Percentiles rank a stretch among this genome's conserved stretches.
Conservation (phyloP, 306 rosid genomes). For the Gastrolobium bilobum region DNA sequence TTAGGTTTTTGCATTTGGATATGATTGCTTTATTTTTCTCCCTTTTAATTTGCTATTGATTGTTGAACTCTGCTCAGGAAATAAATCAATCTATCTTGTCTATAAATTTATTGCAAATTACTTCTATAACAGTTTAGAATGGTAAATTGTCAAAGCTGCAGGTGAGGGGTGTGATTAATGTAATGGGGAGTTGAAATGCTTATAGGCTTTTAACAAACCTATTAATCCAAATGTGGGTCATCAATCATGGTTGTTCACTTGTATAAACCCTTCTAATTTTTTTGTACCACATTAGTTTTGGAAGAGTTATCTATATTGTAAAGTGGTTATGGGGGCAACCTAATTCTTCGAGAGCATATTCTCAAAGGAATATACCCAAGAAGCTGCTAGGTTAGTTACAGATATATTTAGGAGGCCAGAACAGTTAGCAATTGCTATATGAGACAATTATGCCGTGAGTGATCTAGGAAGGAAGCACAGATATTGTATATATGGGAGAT, state of each 20-base stretch:
- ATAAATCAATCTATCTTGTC: not conserved
- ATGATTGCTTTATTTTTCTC: conserved; percentile 23
- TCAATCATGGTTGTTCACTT: not conserved
- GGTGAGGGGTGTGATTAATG: conserved; percentile 9
- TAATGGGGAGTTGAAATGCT: conserved; percentile 14
- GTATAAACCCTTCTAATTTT: not conserved
- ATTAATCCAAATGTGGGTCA: conserved; percentile 1
- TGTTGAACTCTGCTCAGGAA: not conserved
- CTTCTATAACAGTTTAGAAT: not conserved
- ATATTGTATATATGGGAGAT: too few relatives aligned
- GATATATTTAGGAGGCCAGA: too few relatives aligned
- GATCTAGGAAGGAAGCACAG: too few relatives aligned
- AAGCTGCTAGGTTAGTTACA: too few relatives aligned
- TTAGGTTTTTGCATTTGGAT: conserved; percentile 16
- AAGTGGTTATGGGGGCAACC: not conserved
- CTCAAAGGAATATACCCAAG: too few relatives aligned
- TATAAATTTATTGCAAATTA: conserved; percentile 18
- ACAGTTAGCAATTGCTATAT: too few relatives aligned
- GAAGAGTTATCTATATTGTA: conserved; percentile 18
- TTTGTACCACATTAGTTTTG: not conserved
- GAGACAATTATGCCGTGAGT: too few relatives aligned
- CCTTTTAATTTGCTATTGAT: not conserved
- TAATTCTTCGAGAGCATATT: too few relatives aligned
- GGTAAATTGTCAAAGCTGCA: conserved; percentile 6
- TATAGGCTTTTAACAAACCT: conserved; percentile 9